A percentile compares a stretch with the other conserved stretches of the same genome.
Evolutionary conservation across 306 rosid genomes (phyloP).

Genomic region (Styphnolobium japonicum): DNA sequence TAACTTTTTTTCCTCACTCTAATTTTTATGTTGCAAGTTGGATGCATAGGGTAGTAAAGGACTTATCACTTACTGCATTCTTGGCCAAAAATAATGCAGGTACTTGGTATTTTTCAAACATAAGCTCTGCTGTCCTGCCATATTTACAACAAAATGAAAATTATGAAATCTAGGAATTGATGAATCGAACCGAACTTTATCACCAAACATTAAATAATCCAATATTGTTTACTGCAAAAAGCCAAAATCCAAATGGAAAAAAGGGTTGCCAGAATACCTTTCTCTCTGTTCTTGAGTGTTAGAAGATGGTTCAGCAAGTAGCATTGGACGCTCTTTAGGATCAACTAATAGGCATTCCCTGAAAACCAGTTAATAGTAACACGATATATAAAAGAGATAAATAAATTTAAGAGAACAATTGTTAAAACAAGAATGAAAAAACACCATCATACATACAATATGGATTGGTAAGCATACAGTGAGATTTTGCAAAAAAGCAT

Average conservation of each 20-base stretch:
- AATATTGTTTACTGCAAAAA: background rate
- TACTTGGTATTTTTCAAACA: constrained; percentile 81
- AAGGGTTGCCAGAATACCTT: constrained; percentile 34
- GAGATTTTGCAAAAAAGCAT: background rate
- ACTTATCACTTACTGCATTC: constrained; percentile 61
- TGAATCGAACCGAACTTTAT: background rate
- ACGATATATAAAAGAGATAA: background rate
- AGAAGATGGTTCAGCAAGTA: constrained; percentile 74
- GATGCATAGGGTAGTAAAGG: constrained; percentile 12
- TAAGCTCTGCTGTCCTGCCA: constrained; percentile 75
- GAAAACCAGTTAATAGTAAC: background rate
- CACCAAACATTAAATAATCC: background rate
- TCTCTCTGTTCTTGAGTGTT: constrained; percentile 78
- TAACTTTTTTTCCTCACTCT: background rate
- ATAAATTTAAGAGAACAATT: background rate
- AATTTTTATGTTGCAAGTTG: constrained; percentile 9
- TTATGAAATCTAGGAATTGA: background rate
- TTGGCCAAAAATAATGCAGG: constrained; percentile 84
- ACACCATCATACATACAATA: background rate
- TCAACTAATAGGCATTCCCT: constrained; percentile 76
- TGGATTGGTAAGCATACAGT: background rate
- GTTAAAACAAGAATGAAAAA: background rate
- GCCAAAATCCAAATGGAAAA: background rate
- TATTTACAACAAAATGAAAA: constrained; percentile 15
- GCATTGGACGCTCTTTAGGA: constrained; percentile 83